A percentile compares a stretch with the other conserved stretches of the same genome.
Evolutionary conservation across 192 early-diverging fungal species (phyloP).

Genomic region (Helicostylum pulchrum): DNA sequence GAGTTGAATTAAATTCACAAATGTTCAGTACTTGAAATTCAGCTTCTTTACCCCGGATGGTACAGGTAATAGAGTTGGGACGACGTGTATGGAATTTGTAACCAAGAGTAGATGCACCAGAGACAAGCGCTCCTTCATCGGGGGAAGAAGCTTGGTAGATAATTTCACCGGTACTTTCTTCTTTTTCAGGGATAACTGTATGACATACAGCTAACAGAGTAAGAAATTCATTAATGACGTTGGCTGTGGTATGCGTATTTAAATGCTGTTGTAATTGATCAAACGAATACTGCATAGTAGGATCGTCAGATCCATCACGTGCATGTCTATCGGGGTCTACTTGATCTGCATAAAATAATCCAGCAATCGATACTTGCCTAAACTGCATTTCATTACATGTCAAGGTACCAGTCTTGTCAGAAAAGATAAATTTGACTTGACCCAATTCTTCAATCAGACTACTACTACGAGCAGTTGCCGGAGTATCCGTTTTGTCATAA

Average conservation of each 20-base stretch:
- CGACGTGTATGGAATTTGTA: conserved; percentile 68
- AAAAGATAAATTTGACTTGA: conserved; percentile 92
- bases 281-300: conserved; percentile 64
- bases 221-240: conserved; percentile 85
- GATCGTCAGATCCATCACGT: conserved; percentile 60
- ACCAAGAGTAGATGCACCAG: conserved; percentile 60
- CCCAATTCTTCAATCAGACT: conserved; percentile 96
- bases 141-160: conserved; percentile 95
- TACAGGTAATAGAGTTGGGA: conserved; percentile 55
- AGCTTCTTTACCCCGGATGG: conserved; percentile 37
- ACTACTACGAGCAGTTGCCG: conserved; percentile 87
- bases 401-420: conserved; percentile 92
- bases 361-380: conserved; percentile 85
- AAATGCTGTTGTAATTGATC: conserved; percentile 60
- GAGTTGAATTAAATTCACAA: conserved; percentile 97
- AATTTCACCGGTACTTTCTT: conserved; percentile 61
- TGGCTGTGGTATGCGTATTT: conserved; percentile 55
- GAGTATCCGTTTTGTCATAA: conserved; percentile 88
- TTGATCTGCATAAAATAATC: conserved; percentile 83
- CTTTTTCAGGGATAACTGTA: conserved; percentile 92
- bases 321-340: conserved; percentile 89
- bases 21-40: conserved; percentile 94
- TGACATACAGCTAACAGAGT: conserved; percentile 92
- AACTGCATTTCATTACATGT: conserved; percentile 90
- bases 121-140: conserved; percentile 92